phyloP scores from a whole-genome alignment of 1,139 yeast genomes.

The Diutina scorzettiae region DNA sequence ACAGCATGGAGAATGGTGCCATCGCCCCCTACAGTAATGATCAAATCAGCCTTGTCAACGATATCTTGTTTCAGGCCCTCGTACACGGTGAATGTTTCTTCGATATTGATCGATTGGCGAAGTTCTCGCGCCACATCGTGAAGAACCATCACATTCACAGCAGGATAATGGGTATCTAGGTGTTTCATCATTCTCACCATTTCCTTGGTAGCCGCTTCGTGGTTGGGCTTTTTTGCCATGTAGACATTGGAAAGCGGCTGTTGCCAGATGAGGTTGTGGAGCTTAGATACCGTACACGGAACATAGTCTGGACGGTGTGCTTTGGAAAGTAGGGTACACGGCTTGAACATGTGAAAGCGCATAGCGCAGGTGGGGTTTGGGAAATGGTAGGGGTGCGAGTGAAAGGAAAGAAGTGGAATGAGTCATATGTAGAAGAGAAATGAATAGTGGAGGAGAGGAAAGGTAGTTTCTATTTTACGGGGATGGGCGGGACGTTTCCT shows the following conservation, averaged over 20 bases:
- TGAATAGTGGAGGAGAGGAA: too few relatives aligned
- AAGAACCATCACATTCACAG: slow-evolving; percentile 65
- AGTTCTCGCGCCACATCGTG: slow-evolving; percentile 69
- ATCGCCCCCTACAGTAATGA: slow-evolving; percentile 89
- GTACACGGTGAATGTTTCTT: neutral
- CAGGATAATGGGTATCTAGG: slow-evolving; percentile 48
- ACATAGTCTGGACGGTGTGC: slow-evolving; percentile 4
- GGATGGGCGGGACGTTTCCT: too few relatives aligned
- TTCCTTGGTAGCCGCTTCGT: slow-evolving; percentile 48
- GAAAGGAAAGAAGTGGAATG: too few relatives aligned
- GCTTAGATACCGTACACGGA: slow-evolving; percentile 1
- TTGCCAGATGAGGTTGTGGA: slow-evolving; percentile 33
- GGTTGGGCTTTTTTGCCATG: slow-evolving; percentile 79
- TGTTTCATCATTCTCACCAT: slow-evolving; percentile 53
- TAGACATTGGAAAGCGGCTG: slow-evolving; percentile 55
- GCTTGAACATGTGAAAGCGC: too few relatives aligned
- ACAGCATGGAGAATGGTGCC: slow-evolving; percentile 81
- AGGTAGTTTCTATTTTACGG: too few relatives aligned
- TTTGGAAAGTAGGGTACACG: neutral
- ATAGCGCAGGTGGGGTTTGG: neutral
- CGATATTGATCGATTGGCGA: neutral
- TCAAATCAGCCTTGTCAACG: slow-evolving; percentile 47
- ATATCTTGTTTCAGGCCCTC: slow-evolving; percentile 28
- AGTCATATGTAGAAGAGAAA: too few relatives aligned
- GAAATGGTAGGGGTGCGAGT: neutral